Percentiles rank a stretch among this genome's conserved stretches.
These are phyloP conservation scores for Orbilia blumenaviensis DNA, from an alignment of 2,329 filamentous ascomycete genomes.

Conservation along the genomic window DNA sequence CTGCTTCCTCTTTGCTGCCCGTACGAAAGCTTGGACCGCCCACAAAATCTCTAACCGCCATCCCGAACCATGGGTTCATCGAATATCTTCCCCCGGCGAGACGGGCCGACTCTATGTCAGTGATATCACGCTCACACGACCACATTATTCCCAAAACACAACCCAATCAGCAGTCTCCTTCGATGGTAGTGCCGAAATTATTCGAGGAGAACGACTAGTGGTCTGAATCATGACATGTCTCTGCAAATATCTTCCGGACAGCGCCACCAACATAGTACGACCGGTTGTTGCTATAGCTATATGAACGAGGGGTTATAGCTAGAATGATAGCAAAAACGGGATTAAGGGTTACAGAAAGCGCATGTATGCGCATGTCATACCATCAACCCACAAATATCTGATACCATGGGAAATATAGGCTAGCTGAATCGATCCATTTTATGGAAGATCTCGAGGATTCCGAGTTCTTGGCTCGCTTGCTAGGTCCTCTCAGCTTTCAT, in stretches of 20 bases:
- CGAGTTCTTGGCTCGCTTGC: background rate
- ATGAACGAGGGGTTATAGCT: no score
- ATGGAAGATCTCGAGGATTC: background rate
- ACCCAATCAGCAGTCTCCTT: background rate
- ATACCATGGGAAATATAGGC: no score
- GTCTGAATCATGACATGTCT: background rate
- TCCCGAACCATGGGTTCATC: conserved; percentile 2
- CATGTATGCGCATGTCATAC: no score
- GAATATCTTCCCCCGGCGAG: background rate
- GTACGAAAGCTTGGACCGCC: background rate
- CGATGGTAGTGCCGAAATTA: background rate
- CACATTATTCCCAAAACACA: background rate
- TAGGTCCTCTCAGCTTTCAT: background rate
- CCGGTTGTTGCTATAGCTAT: no score
- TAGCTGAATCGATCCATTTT: background rate
- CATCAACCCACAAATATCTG: no score
- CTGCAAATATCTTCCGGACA: background rate
- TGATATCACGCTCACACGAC: conserved; percentile 14
- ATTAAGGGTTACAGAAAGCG: no score
- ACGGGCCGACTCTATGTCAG: background rate
- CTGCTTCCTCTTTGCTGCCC: background rate
- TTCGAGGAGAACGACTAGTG: background rate
- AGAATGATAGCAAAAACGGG: no score
- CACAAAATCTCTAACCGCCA: background rate
- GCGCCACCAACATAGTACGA: background rate